phyloP scores from a whole-genome alignment of 2,329 filamentous ascomycete genomes.

The Macrophomina phaseolina region DNA sequence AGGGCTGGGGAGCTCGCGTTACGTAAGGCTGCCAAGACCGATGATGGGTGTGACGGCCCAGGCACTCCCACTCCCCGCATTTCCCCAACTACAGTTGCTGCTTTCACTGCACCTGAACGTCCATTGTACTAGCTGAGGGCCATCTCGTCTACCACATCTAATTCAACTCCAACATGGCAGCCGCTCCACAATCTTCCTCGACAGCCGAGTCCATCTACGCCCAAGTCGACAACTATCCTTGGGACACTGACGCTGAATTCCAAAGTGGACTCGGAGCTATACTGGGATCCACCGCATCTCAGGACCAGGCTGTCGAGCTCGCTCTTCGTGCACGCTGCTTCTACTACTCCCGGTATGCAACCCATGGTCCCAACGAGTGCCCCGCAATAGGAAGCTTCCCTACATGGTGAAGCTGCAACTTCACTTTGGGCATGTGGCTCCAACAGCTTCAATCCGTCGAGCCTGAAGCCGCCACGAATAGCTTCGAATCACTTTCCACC shows the following conservation, averaged over 20 bases:
- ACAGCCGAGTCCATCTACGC: constrained; percentile 49
- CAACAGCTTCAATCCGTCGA: not conserved
- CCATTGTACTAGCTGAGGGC: not conserved
- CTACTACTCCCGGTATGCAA: constrained; percentile 62
- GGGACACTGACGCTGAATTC: constrained; percentile 71
- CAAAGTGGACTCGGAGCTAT: constrained; percentile 71
- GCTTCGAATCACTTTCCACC: not conserved
- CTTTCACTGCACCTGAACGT: not conserved
- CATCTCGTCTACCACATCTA: not conserved
- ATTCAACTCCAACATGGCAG: constrained; percentile 4
- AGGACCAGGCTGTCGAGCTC: constrained; percentile 62
- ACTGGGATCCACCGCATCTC: constrained; percentile 58
- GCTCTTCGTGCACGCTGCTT: constrained; percentile 72
- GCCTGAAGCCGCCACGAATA: not conserved
- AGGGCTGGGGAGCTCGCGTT: constrained; percentile 14
- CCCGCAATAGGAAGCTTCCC: constrained; percentile 6
- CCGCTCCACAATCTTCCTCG: not conserved
- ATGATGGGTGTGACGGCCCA: constrained; percentile 9
- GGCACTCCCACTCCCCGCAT: constrained; percentile 5
- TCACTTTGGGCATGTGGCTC: not conserved
- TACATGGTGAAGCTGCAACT: not conserved
- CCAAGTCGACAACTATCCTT: constrained; percentile 70
- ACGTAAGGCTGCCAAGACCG: constrained; percentile 20
- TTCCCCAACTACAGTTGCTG: not conserved
- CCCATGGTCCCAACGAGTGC: not conserved